Conservation (phyloP, 768 basidiomycete genomes). For the Boletus subcaerulescens region DNA sequence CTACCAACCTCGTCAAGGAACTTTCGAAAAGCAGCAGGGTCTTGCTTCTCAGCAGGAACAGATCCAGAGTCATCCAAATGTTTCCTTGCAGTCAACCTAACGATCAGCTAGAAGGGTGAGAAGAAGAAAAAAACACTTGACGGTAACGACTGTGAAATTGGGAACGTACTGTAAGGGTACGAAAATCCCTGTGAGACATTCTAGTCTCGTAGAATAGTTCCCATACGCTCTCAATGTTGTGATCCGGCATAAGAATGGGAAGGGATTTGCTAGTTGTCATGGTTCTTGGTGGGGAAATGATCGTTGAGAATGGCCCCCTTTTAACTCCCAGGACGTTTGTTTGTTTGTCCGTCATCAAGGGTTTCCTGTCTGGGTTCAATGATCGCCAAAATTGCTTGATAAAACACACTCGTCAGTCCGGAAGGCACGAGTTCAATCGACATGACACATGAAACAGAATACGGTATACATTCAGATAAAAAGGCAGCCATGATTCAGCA, state of each 20-base stretch:
- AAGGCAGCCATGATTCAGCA: conserved; percentile 29
- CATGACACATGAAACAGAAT: conserved; percentile 7
- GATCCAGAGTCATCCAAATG: neutral
- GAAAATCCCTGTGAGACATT: conserved; percentile 2
- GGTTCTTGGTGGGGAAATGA: neutral
- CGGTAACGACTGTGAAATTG: neutral
- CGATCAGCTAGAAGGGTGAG: neutral
- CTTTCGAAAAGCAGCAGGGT: neutral
- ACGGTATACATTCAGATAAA: conserved; percentile 11
- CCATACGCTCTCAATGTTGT: neutral
- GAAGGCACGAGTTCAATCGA: conserved; percentile 7
- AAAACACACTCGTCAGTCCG: too few species aligned
- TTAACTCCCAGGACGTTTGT: neutral
- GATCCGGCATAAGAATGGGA: conserved; percentile 7
- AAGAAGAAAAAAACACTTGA: neutral
- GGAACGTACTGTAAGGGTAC: conserved; percentile 6
- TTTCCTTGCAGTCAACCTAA: neutral
- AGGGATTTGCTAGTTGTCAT: neutral
- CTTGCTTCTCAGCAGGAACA: conserved; percentile 12
- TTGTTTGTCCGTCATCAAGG: too few species aligned
- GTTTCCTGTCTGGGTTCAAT: too few species aligned
- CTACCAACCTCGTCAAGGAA: conserved; percentile 17
- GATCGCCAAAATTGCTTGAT: too few species aligned
- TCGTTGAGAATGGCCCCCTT: neutral
- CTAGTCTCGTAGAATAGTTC: neutral